Evolutionary conservation across 176 grass and related monocot genomes (phyloP).

Genomic region (Aegilops tauschii): DNA sequence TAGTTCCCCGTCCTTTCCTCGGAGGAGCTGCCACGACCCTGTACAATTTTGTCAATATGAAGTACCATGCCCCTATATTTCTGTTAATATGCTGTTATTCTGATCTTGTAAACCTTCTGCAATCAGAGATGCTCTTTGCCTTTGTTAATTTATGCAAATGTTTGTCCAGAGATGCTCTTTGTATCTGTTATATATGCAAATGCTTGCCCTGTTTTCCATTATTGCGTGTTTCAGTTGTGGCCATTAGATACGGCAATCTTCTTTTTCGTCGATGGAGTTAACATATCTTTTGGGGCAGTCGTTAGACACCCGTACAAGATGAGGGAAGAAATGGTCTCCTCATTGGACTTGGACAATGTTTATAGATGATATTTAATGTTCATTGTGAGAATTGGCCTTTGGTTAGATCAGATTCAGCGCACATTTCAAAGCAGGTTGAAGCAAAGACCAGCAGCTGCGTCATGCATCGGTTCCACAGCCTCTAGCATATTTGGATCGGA

Average conservation of each 20-base stretch:
- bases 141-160: not conserved
- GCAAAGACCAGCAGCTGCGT: too few relatives aligned
- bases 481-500: not conserved
- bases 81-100: not conserved
- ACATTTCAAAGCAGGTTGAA: not conserved
- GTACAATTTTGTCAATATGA: slow-evolving; percentile 28
- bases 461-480: not conserved
- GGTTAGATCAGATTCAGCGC: not conserved
- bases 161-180: not conserved
- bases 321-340: not conserved
- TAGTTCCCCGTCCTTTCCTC: slow-evolving; percentile 24
- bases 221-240: not conserved
- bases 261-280: not conserved
- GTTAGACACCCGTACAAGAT: not conserved
- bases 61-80: not conserved
- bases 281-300: not conserved
- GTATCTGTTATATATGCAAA: not conserved
- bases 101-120: not conserved
- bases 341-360: not conserved
- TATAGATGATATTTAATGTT: not conserved
- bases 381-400: not conserved
- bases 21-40: slow-evolving; percentile 14
- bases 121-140: not conserved
- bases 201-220: not conserved
- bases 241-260: not conserved